Percentiles rank a stretch among this genome's conserved stretches.
phyloP scores from a whole-genome alignment of 257 asterid genomes.

The Leptodermis oblonga region DNA sequence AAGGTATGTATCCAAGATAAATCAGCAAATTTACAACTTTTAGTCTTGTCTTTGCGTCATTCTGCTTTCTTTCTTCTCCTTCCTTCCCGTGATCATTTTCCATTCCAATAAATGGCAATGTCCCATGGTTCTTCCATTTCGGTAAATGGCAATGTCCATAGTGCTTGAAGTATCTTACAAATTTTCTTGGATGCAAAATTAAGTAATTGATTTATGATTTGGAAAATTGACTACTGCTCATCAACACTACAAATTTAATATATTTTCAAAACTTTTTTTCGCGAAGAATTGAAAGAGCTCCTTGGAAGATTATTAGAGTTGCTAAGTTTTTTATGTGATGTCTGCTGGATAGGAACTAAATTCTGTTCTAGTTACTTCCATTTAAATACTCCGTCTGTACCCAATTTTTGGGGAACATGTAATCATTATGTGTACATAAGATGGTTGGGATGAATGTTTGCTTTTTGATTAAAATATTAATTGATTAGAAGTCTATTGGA shows the following conservation, averaged over 20 bases:
- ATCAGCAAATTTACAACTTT: not conserved
- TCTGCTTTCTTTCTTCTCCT: not conserved
- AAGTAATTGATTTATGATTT: not conserved
- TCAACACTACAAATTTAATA: not conserved
- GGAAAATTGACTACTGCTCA: not conserved
- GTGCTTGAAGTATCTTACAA: not conserved
- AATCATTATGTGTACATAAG: not conserved
- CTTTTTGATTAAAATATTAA: not conserved
- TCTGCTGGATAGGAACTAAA: not conserved
- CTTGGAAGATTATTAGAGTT: not conserved
- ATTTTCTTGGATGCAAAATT: not conserved
- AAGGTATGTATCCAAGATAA: conserved; percentile 44
- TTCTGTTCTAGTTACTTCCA: not conserved
- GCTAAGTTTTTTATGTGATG: not conserved
- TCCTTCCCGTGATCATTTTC: not conserved
- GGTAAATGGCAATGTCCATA: not conserved
- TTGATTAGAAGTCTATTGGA: not conserved
- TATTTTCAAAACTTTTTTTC: not conserved
- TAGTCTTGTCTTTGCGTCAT: not conserved
- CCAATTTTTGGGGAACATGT: not conserved
- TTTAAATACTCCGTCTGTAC: not conserved
- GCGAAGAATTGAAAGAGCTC: not conserved
- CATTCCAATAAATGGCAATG: not conserved
- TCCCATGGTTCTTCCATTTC: not conserved
- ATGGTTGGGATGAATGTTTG: not conserved